A percentile compares a stretch with the other conserved stretches of the same genome.
Evolutionary conservation across 2,329 filamentous ascomycete species (phyloP).

Genomic region (Fusarium sp.): DNA sequence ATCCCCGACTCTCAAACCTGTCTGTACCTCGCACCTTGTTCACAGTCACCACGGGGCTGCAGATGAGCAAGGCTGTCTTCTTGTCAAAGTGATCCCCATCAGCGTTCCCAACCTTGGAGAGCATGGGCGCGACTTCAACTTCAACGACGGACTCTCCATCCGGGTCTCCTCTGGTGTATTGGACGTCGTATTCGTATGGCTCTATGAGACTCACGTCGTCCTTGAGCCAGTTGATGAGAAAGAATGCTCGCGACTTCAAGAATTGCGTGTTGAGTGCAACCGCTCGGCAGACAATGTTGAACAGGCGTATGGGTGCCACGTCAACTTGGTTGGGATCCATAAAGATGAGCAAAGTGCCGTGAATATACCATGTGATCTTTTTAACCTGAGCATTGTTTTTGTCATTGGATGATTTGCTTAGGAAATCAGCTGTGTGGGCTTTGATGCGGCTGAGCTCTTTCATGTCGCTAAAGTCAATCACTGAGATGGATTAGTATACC

Average conservation of each 20-base stretch:
- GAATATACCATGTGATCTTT: not conserved
- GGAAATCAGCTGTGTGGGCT: constrained; percentile 1
- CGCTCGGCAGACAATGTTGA: constrained; percentile 7
- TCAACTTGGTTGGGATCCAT: not conserved
- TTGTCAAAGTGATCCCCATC: constrained; percentile 20
- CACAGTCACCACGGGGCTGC: constrained; percentile 12
- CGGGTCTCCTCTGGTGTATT: not conserved
- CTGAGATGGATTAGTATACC: constrained; percentile 9
- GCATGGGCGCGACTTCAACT: constrained; percentile 19
- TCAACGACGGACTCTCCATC: constrained; percentile 2
- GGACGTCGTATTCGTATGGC: not conserved
- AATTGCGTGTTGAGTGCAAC: constrained; percentile 8
- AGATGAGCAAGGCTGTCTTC: constrained; percentile 1
- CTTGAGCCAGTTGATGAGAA: not conserved
- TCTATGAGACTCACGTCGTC: not conserved
- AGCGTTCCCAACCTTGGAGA: constrained; percentile 27
- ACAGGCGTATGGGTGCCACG: not conserved
- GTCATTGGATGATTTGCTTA: not conserved
- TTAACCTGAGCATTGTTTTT: not conserved
- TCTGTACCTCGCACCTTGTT: not conserved
- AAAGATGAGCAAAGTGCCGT: constrained; percentile 11
- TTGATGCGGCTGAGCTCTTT: constrained; percentile 21
- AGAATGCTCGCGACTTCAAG: constrained; percentile 27
- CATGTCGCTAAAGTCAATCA: constrained; percentile 3
- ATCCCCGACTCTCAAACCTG: not conserved